phyloP scores from a whole-genome alignment of 805 yeast genomes.

The Vanderwaltozyma yarrowii region DNA sequence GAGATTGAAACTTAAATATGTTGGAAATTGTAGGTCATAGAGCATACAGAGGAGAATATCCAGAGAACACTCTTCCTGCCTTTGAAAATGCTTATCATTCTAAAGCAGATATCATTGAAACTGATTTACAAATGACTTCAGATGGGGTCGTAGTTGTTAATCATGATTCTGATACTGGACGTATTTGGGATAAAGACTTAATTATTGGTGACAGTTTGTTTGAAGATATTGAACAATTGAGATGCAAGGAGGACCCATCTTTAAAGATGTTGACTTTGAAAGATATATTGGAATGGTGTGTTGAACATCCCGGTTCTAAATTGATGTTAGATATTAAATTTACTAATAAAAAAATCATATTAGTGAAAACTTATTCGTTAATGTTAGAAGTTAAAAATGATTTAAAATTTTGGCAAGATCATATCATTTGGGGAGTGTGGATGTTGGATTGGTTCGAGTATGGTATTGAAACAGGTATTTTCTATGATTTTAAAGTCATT shows the following conservation, averaged over 20 bases:
- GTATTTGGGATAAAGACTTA: slow-evolving; percentile 36
- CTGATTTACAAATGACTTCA: slow-evolving; percentile 44
- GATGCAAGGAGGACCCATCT: slow-evolving; percentile 24
- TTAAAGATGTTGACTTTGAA: slow-evolving; percentile 34
- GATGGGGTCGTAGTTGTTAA: slow-evolving; percentile 47
- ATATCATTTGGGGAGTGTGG: slow-evolving; percentile 47
- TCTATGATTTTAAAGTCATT: slow-evolving; percentile 29
- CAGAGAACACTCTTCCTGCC: slow-evolving; percentile 39
- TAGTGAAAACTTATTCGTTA: slow-evolving; percentile 31
- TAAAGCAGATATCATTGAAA: slow-evolving; percentile 39
- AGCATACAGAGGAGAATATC: slow-evolving; percentile 29
- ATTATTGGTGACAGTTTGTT: slow-evolving; percentile 31
- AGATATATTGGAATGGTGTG: slow-evolving; percentile 33
- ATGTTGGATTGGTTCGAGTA: slow-evolving; percentile 34
- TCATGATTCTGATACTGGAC: slow-evolving; percentile 42
- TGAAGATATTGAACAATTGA: slow-evolving; percentile 30
- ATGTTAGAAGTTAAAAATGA: slow-evolving; percentile 33
- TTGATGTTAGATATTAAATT: slow-evolving; percentile 46
- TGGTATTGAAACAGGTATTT: slow-evolving; percentile 31
- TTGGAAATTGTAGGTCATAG: slow-evolving; percentile 26
- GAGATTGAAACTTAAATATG: no score
- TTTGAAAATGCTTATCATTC: slow-evolving; percentile 39
- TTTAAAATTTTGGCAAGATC: slow-evolving; percentile 34
- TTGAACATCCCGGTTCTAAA: slow-evolving; percentile 25
- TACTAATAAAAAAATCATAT: slow-evolving; percentile 34